Evolutionary conservation across 176 grass and related monocot genomes (phyloP).

Genomic region (Paspalum notatum): DNA sequence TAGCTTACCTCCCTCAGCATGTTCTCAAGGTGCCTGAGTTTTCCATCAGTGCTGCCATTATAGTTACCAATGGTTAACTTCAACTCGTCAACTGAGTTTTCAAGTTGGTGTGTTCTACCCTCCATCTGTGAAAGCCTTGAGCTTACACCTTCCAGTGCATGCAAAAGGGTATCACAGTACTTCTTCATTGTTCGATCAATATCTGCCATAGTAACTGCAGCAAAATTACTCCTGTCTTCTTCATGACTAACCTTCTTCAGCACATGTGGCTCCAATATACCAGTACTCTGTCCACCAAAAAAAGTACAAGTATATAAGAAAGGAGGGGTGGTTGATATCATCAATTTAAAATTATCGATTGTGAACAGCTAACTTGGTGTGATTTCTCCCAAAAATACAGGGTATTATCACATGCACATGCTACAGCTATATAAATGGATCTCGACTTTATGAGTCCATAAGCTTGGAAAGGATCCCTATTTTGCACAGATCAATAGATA

Average conservation of each 20-base stretch:
- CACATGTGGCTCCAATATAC: slow-evolving; percentile 56
- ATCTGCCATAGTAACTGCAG: slow-evolving; percentile 55
- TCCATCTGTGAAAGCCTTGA: slow-evolving; percentile 80
- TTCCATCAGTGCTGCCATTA: slow-evolving; percentile 83
- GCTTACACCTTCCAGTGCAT: slow-evolving; percentile 77
- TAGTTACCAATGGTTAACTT: slow-evolving; percentile 70
- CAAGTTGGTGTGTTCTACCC: slow-evolving; percentile 69
- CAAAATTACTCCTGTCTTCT: slow-evolving; percentile 57
- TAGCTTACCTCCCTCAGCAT: slow-evolving; percentile 81
- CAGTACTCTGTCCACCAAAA: slow-evolving; percentile 58
- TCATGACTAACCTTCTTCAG: slow-evolving; percentile 63
- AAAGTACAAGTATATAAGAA: slow-evolving; percentile 1
- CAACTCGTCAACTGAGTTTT: slow-evolving; percentile 74
- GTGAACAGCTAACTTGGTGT: neutral
- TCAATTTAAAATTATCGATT: slow-evolving; percentile 2
- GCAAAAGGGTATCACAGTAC: slow-evolving; percentile 75
- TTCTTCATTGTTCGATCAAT: slow-evolving; percentile 90
- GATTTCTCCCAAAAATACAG: neutral
- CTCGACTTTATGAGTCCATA: neutral
- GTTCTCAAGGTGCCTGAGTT: slow-evolving; percentile 85
- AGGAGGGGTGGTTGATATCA: neutral
- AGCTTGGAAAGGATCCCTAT: neutral
- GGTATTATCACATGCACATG: neutral
- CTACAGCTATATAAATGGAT: neutral
- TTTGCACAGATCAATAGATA: neutral